Evolutionary conservation across 352 stramenopile genomes (phyloP), one percentile per base, ranked within the genome.

Genomic region (Globisporangium cystogenes): DNA sequence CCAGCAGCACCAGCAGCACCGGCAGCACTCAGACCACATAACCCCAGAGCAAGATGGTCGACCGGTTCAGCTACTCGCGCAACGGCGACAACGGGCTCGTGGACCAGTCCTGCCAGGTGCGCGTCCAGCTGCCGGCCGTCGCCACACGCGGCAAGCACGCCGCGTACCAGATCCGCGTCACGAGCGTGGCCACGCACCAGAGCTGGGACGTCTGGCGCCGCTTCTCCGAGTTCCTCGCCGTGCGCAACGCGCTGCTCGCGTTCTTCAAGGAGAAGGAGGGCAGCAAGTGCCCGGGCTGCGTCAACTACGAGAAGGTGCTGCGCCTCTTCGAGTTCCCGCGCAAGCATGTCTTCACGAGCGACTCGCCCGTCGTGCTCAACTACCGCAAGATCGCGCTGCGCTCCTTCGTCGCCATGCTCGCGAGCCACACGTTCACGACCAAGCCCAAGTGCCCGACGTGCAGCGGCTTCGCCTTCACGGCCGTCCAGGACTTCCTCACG

Each of bases 301-400:
- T 78, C 54, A 88, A 90, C 67, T 94, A 88, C 60, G 76, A 90
- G 54, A 90, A 92, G 56, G 77, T 88, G 40, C 64, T 94, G 20
- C 62, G 70, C 8, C 73, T 82, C 35, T 94, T 94, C 45, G 83
- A 94, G 54, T 94, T 94, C 60, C 83, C 83, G 26, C 67, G 70
- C 53, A 94, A 94, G 62, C 83, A 89, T 56, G 64, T 89, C 21
- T 94, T 94, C 62, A 83, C 76, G 24, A 91, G 79, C 67, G 79
- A 82, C 50, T 81, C 78, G 21, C 65, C 71, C 12, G 67, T 81
- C 7, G 83, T 94, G 18, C 72, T 94, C 52, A 88, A 87, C 52
- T 90, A 92, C 60, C 79, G 83, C 26, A 89, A 91, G 56, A 78
- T 82, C 50, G 78, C 81, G 41, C 65, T 94, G 45, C 70, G 74